Conservation (phyloP, 1,139 yeast genomes). For the Saccharomyces hybrid region DNA sequence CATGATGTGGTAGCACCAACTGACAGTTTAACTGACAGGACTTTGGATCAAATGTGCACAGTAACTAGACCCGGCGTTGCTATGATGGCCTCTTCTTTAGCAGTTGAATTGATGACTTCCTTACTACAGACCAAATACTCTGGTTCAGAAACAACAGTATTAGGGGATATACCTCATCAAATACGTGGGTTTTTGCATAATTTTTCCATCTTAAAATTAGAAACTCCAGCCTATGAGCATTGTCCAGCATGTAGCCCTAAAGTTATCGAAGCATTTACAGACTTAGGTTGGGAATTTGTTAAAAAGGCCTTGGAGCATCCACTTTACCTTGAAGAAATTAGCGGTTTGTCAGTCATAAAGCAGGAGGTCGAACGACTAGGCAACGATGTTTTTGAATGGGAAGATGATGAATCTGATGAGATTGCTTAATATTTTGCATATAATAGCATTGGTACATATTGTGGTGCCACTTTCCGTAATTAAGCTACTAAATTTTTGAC, state of each 20-base stretch:
- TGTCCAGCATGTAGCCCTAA: slow-evolving; percentile 79
- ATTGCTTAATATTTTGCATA: background rate
- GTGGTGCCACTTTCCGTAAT: slow-evolving; percentile 1
- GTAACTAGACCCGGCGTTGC: slow-evolving; percentile 97
- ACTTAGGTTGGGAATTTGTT: slow-evolving; percentile 75
- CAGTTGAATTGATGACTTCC: slow-evolving; percentile 76
- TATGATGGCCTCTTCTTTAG: slow-evolving; percentile 73
- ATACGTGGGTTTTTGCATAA: slow-evolving; percentile 71
- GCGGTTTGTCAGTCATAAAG: slow-evolving; percentile 72
- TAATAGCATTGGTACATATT: background rate
- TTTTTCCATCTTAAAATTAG: slow-evolving; percentile 55
- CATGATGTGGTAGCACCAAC: slow-evolving; percentile 92
- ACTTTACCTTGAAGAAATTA: slow-evolving; percentile 58
- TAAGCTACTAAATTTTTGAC: background rate
- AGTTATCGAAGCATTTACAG: slow-evolving; percentile 44
- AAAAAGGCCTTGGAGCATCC: slow-evolving; percentile 56
- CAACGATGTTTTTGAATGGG: slow-evolving; percentile 39
- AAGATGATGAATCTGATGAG: slow-evolving; percentile 32
- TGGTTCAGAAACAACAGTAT: slow-evolving; percentile 36
- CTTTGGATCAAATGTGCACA: slow-evolving; percentile 96
- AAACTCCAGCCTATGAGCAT: slow-evolving; percentile 61
- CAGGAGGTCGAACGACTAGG: slow-evolving; percentile 60
- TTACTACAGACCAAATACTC: slow-evolving; percentile 61
- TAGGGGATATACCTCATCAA: slow-evolving; percentile 84
- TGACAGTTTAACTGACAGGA: slow-evolving; percentile 74